Base-by-base conservation (phyloP, 129 eudicot species). In the Mikania micrantha region DNA sequence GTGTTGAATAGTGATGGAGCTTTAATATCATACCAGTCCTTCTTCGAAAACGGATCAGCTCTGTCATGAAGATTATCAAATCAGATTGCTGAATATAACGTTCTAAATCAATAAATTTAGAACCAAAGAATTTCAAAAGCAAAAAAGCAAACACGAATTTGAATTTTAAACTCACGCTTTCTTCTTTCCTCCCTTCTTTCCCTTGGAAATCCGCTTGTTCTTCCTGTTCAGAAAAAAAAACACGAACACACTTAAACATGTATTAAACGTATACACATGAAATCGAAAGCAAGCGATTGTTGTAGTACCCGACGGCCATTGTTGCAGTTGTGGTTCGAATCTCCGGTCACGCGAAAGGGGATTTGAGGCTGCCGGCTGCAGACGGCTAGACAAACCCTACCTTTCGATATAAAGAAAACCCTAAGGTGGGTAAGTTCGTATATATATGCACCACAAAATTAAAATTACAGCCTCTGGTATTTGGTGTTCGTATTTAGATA, bases 111-210 rank as follows among this genome's bases (percentile, higher is more conserved):
- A n/a, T n/a, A 34, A 32, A 47, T 28, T 39, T 42, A 7, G 36
- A 25, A 47, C 25, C n/a, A 2, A 39, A 4, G 13, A 2, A 29
- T 2, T 49, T 22, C 12, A 4, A 64, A 54, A 22, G 28, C 5
- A 1, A 40, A 7, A 4, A 42, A 21, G 25, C 3, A 1, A 50
- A 7, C 6, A 44, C 17, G 9, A 62, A 38, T 5, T 52, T 22
- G 31, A 0, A 56, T 1, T 7, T 7, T 8, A 9, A 29, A 67
- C 85, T 77, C 34, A 77, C 85, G 79, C 82, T 58, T 77, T 81
- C 85, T 81, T 81, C 85, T 81, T 81, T 4, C 82, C 85, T 56
- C 85, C 85, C 85, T 81, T 76, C 82, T 81, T 77, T 11, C 85
- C 81, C 78, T 78, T 82, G 35, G 78, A 71, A 50, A 78, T 78